phyloP scores from a whole-genome alignment of 306 rosid species.

The Prunus mume region DNA sequence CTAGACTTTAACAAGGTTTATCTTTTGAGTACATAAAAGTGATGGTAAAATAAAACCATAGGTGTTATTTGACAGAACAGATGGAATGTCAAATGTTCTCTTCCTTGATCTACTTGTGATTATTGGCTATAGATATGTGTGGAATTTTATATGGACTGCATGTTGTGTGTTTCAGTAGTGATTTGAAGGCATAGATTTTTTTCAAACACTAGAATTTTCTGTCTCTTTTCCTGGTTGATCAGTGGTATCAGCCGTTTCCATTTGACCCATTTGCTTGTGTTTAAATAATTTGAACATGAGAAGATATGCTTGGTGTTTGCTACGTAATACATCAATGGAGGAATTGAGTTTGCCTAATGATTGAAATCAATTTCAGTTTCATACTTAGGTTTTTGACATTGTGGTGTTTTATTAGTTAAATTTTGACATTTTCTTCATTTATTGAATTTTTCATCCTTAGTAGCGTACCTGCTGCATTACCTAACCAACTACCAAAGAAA shows the following conservation, averaged over 20 bases:
- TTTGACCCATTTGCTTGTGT: not conserved
- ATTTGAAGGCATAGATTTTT: not conserved
- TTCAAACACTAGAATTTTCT: not conserved
- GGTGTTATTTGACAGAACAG: not conserved
- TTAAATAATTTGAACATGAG: not conserved
- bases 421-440: slow-evolving; percentile 23
- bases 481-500: slow-evolving; percentile 91
- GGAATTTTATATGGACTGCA: not conserved
- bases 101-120: not conserved
- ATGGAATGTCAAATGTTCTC: not conserved
- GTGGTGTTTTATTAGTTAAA: not conserved
- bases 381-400: not conserved
- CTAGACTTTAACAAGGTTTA: not conserved
- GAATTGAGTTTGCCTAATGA: not conserved
- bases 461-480: slow-evolving; percentile 55
- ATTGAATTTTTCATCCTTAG: slow-evolving; percentile 31
- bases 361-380: not conserved
- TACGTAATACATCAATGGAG: not conserved
- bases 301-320: not conserved
- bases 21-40: not conserved
- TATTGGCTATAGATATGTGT: not conserved
- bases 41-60: not conserved
- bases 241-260: not conserved
- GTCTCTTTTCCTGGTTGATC: not conserved
- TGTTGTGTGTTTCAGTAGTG: not conserved